A percentile compares a stretch with the other conserved stretches of the same genome.
Evolutionary conservation across 2,329 filamentous ascomycete species (phyloP).

Genomic region (Aspergillus carbonarius): DNA sequence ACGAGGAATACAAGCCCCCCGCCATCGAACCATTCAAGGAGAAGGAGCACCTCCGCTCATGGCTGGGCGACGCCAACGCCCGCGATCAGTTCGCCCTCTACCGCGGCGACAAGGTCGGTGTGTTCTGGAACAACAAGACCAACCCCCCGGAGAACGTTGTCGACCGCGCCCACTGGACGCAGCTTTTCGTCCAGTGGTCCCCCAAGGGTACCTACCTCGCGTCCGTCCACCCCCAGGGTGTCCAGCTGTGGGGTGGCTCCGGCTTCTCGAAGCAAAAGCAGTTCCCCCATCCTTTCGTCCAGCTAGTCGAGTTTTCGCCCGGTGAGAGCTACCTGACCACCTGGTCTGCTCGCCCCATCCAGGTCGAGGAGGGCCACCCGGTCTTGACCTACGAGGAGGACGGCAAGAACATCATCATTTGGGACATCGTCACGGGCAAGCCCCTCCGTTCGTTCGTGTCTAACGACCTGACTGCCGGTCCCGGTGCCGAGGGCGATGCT

Average conservation of each 20-base stretch:
- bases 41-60: constrained; percentile 92
- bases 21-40: constrained; percentile 81
- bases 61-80: constrained; percentile 83
- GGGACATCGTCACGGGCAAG: constrained; percentile 88
- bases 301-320: constrained; percentile 94
- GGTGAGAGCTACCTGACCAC: constrained; percentile 90
- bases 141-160: constrained; percentile 84
- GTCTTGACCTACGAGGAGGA: constrained; percentile 88
- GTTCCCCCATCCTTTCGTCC: constrained; percentile 93
- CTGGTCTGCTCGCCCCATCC: constrained; percentile 93
- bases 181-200: constrained; percentile 97
- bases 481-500: constrained; percentile 61
- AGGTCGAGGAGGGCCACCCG: constrained; percentile 78
- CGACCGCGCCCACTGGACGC: constrained; percentile 94
- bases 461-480: constrained; percentile 64
- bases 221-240: constrained; percentile 92
- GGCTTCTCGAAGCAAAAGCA: constrained; percentile 89
- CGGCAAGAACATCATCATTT: constrained; percentile 98
- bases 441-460: constrained; percentile 92
- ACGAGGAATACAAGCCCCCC: constrained; percentile 84
- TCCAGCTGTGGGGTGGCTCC: constrained; percentile 92
- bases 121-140: constrained; percentile 98
- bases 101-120: constrained; percentile 84
- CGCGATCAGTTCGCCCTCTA: constrained; percentile 97
- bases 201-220: constrained; percentile 91